A percentile compares a stretch with the other conserved stretches of the same genome.
Conservation (phyloP, 73 alveolate genomes). For the Paramecium tetraurelia region DNA sequence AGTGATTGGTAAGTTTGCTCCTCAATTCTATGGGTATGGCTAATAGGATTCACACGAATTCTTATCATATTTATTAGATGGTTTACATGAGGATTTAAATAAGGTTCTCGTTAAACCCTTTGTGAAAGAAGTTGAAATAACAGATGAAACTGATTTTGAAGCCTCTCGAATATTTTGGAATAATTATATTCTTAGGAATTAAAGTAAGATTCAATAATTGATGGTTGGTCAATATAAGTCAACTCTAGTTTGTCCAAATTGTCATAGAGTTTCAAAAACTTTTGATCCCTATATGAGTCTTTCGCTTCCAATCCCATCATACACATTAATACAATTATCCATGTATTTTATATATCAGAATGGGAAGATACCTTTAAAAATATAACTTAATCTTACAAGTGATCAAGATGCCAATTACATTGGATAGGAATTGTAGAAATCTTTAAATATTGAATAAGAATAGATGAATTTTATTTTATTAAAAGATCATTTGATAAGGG, state of each 20-base stretch:
- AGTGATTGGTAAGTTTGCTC: slow-evolving; percentile 73
- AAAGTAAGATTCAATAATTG: slow-evolving; percentile 80
- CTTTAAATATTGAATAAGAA: background rate
- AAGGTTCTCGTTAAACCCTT: slow-evolving; percentile 76
- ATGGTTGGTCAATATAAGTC: slow-evolving; percentile 85
- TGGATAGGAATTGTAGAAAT: background rate
- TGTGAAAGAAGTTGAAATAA: slow-evolving; percentile 74
- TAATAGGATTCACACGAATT: slow-evolving; percentile 90
- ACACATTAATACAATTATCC: background rate
- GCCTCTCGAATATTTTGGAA: slow-evolving; percentile 76
- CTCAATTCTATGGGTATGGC: slow-evolving; percentile 66
- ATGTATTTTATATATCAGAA: slow-evolving; percentile 18
- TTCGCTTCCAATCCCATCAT: slow-evolving; percentile 58
- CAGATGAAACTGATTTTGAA: slow-evolving; percentile 65
- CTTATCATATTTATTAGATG: slow-evolving; percentile 74
- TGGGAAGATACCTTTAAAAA: background rate
- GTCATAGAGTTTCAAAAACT: slow-evolving; percentile 75
- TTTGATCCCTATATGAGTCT: slow-evolving; percentile 85
- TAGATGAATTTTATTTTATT: background rate
- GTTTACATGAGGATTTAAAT: slow-evolving; percentile 84
- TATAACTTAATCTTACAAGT: background rate
- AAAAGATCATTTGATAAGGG: background rate
- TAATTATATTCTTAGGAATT: slow-evolving; percentile 72
- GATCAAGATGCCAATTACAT: background rate
- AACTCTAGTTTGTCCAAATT: slow-evolving; percentile 78